phyloP scores from a whole-genome alignment of 306 rosid genomes.

The Prunus persica region Prunus_persica_NCBIv2 NC_034013.1:16117501-16118000 shows the following conservation, averaged over 20 bases:
- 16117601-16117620: slow-evolving; percentile 97
- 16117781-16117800: slow-evolving; percentile 96
- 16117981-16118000: slow-evolving; percentile 90
- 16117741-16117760: slow-evolving; percentile 93
- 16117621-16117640: slow-evolving; percentile 95
- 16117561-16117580: slow-evolving; percentile 96
- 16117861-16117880: slow-evolving; percentile 84
- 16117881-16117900: slow-evolving; percentile 91
- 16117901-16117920: slow-evolving; percentile 77
- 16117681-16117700: slow-evolving; percentile 90
- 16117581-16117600: slow-evolving; percentile 99
- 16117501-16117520: slow-evolving; percentile 96
- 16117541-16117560: slow-evolving; percentile 93
- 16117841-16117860: slow-evolving; percentile 95
- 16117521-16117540: slow-evolving; percentile 84
- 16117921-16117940: slow-evolving; percentile 74
- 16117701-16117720: slow-evolving; percentile 82
- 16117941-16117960: slow-evolving; percentile 92
- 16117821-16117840: slow-evolving; percentile 84
- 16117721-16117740: slow-evolving; percentile 89
- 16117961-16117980: slow-evolving; percentile 98
- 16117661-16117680: slow-evolving; percentile 93
- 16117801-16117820: slow-evolving; percentile 88
- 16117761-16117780: slow-evolving; percentile 90
- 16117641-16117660: slow-evolving; percentile 97